Evolutionary conservation across 1,284 basidiomycete species (phyloP), one percentile per base, ranked within the genome.

Genomic region (Tilletia caries): DNA sequence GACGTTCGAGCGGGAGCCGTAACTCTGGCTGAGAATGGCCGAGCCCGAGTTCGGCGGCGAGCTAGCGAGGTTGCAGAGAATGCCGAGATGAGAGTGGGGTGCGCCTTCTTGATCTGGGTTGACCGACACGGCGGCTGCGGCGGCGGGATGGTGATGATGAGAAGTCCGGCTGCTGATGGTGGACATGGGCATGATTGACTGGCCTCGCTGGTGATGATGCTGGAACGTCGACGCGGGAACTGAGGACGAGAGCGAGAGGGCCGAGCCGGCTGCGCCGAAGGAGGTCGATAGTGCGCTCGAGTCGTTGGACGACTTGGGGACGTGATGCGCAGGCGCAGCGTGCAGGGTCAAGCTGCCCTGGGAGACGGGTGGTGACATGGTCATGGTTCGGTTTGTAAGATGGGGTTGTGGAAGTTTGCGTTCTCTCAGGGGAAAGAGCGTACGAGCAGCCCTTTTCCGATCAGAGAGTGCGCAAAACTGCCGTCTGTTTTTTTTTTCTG

Each of bases 191-290:
- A 20, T 50, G 48, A 50, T 50, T 8, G 48, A 25, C 48, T 50
- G 48, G 48, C 13, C 20, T 20, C 48, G 20, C 6, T n/a, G 48
- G 48, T 25, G 6, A 18, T 25, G 6, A 18, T 50, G 48, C 13
- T 50, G 48, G 3, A 48, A 15, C 2, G 20, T 44, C 41, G 64
- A 44, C 41, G 64, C 23, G 3, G 64, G 41, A 37, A 65, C 44
- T 18, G 64, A 48, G 23, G 64, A 33, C 34, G 64, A 65, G 23
- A 48, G 64, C 37, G 64, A 65, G 41, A 48, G 44, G 12, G 37
- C 64, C 8, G 58, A 62, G 33, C 58, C 81, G 20, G 81, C 81
- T 4, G 81, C 76, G 33, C 80, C 80, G 20, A 82, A 79, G 27
- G 79, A 80, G 6, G 80, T 78, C 12, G 81, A 79, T 18, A 78